These are phyloP conservation scores for Isabelozyma gotoi DNA, from an alignment of 805 yeast species.

Conservation along the genomic window DNA sequence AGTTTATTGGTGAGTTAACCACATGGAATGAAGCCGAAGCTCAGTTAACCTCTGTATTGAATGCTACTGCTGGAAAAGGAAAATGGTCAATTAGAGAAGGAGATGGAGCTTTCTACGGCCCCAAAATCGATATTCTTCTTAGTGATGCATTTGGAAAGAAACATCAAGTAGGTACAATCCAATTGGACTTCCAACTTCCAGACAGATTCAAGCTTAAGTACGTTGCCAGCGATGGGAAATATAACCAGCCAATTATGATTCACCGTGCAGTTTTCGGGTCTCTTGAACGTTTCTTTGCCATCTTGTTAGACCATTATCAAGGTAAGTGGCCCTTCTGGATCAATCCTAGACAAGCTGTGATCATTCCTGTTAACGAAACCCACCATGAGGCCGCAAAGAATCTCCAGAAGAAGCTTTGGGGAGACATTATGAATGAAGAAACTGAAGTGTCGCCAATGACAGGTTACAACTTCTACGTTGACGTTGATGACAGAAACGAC, in stretches of 20 bases:
- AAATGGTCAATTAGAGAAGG: constrained; percentile 78
- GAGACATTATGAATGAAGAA: constrained; percentile 35
- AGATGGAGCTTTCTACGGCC: constrained; percentile 98
- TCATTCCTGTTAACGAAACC: constrained; percentile 73
- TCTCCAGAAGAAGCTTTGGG: constrained; percentile 45
- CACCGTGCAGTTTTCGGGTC: constrained; percentile 97
- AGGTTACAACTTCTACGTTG: constrained; percentile 66
- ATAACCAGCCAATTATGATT: constrained; percentile 83
- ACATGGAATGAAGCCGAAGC: constrained; percentile 86
- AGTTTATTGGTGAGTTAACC: constrained; percentile 70
- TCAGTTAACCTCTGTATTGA: constrained; percentile 59
- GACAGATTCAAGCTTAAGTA: constrained; percentile 75
- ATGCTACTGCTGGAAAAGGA: constrained; percentile 43
- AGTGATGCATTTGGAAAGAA: constrained; percentile 76
- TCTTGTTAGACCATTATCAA: constrained; percentile 81
- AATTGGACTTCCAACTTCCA: constrained; percentile 93
- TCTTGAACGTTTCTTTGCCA: constrained; percentile 87
- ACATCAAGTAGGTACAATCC: constrained; percentile 95
- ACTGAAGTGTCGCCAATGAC: constrained; percentile 53
- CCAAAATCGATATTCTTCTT: constrained; percentile 85
- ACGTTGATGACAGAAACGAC: constrained; percentile 70
- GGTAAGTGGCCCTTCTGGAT: constrained; percentile 99
- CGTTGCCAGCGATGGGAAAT: constrained; percentile 49
- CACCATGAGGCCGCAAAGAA: constrained; percentile 57
- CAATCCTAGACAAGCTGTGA: constrained; percentile 84